Percentiles rank a stretch among this genome's conserved stretches.
These are phyloP conservation scores for Phallus indusiatus DNA, from an alignment of 768 basidiomycete genomes.

Conservation along the genomic window DNA sequence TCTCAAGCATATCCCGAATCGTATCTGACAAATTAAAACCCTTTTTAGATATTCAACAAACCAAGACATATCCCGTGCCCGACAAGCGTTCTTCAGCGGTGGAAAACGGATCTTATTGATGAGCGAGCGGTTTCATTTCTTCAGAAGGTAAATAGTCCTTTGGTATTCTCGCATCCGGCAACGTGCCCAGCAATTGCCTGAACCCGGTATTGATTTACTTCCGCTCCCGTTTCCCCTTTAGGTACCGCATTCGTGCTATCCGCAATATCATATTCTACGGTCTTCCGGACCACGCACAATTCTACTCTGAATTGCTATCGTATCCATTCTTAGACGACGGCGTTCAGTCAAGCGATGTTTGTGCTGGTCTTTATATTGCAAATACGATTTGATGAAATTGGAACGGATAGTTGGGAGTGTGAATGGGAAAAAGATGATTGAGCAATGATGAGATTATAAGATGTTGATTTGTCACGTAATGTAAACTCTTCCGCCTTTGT, in stretches of 20 bases:
- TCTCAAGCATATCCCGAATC: neutral
- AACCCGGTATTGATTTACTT: neutral
- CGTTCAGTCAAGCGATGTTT: constrained; percentile 82
- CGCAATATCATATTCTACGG: constrained; percentile 91
- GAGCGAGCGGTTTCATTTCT: constrained; percentile 99
- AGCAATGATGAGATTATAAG: neutral
- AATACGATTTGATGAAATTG: constrained; percentile 80
- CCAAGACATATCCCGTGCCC: constrained; percentile 87
- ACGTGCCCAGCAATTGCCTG: neutral
- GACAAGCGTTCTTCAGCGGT: constrained; percentile 86
- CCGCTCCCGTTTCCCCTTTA: constrained; percentile 20
- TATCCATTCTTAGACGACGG: constrained; percentile 88
- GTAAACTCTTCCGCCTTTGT: too few relatives aligned
- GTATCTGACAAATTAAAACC: neutral
- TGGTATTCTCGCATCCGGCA: neutral
- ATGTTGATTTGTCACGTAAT: neutral
- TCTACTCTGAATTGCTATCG: constrained; percentile 82
- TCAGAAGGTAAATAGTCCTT: constrained; percentile 52
- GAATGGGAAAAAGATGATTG: constrained; percentile 22
- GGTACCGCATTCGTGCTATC: constrained; percentile 89
- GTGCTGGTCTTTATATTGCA: constrained; percentile 71
- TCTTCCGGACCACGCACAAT: constrained; percentile 83
- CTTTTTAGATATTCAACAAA: constrained; percentile 74
- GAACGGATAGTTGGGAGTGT: constrained; percentile 70
- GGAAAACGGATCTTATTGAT: constrained; percentile 80